Evolutionary conservation across 2,329 filamentous ascomycete genomes (phyloP), one percentile per base, ranked within the genome.

Genomic region (Ceratocystis cacaofunesta): DNA sequence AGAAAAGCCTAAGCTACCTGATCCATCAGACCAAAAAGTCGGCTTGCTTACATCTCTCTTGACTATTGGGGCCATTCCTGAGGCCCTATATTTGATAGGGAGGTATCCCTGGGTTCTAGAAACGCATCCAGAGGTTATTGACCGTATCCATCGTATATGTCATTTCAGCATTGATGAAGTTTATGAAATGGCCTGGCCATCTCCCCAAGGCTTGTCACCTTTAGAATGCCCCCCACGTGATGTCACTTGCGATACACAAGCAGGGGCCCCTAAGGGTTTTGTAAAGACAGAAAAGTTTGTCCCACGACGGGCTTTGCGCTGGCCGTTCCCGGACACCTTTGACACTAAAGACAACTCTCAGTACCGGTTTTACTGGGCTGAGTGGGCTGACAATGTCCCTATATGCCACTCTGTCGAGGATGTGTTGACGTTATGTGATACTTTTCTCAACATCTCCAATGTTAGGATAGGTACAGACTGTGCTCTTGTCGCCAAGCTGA

Each of bases 361-460:
- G 63, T 97, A 96, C 73, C 85, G 88, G 43, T 97, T 95, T 73
- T 99, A 99, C 74, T 96, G 94, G 86, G 91, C 96, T 67, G 94
- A 97, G 70, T 99, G 94, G 94, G 82, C 86, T 1, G 92, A 97
- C 74, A 95, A 94, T 69, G 81, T 99, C 58, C 95, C 94, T 0
- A 78, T 96, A 22, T 99, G 94, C 72, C 92, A 95, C 73, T 88
- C 80, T 1, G 85, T 96, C 5, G 90, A 96, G 68, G 94, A 99
- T 72, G 82, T 99, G 15, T 94, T 97, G 74, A 85, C 87, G 1
- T 82, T 96, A 0, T 95, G 91, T 74, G 83, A 85, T 66, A 92
- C 90, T 0, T 81, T 99, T 25, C 78, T 96, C 58, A 95, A 94
- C 69, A 78, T 92, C 28, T 88, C 92, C 0, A 92, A 94, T 1